Conservation (phyloP, 1,139 yeast genomes). For the Protomyces arabidopsidicola region DNA sequence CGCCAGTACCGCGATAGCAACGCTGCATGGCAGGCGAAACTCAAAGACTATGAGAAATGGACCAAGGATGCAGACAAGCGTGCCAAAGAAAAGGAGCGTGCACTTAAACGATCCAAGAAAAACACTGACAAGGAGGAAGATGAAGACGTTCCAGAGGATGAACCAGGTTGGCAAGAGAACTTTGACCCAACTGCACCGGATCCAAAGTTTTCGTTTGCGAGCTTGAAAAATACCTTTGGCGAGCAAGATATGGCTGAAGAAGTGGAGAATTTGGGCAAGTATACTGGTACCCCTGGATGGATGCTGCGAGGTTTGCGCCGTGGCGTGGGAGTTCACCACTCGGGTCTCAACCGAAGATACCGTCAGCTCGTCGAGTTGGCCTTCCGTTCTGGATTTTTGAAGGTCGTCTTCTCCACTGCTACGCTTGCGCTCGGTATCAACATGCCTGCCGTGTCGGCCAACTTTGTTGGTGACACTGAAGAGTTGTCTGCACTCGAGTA, state of each 20-base stretch:
- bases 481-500: constrained; percentile 27
- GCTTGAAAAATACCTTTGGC: constrained; percentile 28
- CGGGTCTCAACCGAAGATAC: constrained; percentile 28
- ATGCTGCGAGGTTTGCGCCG: constrained; percentile 26
- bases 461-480: constrained; percentile 27
- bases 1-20: constrained; percentile 26
- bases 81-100: constrained; percentile 25
- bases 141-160: constrained; percentile 28
- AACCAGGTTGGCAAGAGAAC: constrained; percentile 26
- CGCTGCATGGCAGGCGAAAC: constrained; percentile 28
- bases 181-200: constrained; percentile 29
- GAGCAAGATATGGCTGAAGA: constrained; percentile 29
- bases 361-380: constrained; percentile 29
- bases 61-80: constrained; percentile 27
- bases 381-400: constrained; percentile 27
- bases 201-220: constrained; percentile 29
- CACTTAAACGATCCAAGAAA: constrained; percentile 21
- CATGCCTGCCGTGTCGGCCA: constrained; percentile 29
- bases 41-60: constrained; percentile 29
- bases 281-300: constrained; percentile 27
- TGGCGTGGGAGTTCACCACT: constrained; percentile 28
- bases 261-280: constrained; percentile 20
- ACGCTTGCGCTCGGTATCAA: constrained; percentile 29
- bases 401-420: constrained; percentile 28
- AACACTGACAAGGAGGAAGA: constrained; percentile 26